These are phyloP conservation scores for Cercospora sp. DNA, from an alignment of 2,329 filamentous ascomycete genomes.

Conservation along the genomic window DNA sequence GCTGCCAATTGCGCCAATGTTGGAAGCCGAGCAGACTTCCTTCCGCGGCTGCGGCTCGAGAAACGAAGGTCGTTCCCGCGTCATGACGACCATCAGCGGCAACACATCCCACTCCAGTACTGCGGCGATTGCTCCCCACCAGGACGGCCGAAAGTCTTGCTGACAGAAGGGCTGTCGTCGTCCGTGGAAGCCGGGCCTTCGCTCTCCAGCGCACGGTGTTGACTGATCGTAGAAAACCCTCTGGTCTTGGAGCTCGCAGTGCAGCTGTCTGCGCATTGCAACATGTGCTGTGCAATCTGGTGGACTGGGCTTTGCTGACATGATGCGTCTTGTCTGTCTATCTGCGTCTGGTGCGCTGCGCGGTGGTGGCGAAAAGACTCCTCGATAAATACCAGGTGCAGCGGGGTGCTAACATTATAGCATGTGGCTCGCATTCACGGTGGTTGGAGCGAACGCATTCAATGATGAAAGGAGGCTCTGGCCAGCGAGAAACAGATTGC, in stretches of 20 bases:
- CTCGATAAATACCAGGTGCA: neutral
- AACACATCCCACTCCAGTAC: conserved; percentile 4
- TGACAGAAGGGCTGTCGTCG: neutral
- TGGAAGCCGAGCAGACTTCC: neutral
- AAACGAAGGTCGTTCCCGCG: neutral
- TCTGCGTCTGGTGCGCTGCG: neutral
- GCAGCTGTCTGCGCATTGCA: neutral
- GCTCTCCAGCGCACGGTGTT: neutral
- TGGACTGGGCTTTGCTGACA: neutral
- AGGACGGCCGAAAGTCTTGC: conserved; percentile 8
- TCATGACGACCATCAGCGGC: conserved; percentile 5
- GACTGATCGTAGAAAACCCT: neutral
- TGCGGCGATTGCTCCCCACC: conserved; percentile 7
- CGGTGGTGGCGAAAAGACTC: neutral
- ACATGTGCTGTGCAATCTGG: neutral
- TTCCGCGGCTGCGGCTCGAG: neutral
- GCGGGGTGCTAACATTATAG: neutral
- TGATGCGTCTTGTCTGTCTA: neutral
- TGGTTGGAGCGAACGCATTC: neutral
- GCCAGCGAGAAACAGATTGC: neutral
- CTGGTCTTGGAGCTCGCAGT: neutral
- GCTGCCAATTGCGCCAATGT: neutral
- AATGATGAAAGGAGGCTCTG: neutral
- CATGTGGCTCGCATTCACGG: neutral
- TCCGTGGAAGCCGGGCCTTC: neutral